Evolutionary conservation across 2,329 filamentous ascomycete genomes (phyloP), one percentile per base, ranked within the genome.

Genomic region (Anisogramma anomala): DNA sequence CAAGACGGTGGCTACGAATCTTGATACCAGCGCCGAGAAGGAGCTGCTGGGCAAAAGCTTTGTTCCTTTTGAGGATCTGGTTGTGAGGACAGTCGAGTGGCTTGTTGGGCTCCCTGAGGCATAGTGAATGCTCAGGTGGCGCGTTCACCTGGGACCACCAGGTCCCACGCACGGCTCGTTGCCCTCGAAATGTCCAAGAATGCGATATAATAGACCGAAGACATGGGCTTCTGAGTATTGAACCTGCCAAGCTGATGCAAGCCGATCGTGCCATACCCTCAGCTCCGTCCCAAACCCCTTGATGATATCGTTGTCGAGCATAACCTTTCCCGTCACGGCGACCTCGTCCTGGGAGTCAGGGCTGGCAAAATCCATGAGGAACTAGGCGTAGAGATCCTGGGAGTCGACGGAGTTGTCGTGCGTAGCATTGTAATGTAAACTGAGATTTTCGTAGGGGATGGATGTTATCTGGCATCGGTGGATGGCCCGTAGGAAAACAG

Each of bases 361-460:
- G 11, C n/a, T 18, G 31, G 5, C 15, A 15, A 40, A 40, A 31
- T 59, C 51, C 3, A 42, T 52, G 6, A 77, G 57, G 33, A 73
- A 62, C 49, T 75, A 77, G 11, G 57, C 43, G 51, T 68, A 75
- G 3, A 74, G 57, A 36, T 55, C 49, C 15, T 68, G 58, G 0
- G 68, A 65, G 19, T 68, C 58, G 11, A 77, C 64, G 13, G 51
- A 46, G 27, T 71, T 59, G 15, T 50, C 41, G 27, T 64, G 61
- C 45, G 49, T 25, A 1, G 54, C 48, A 35, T 59, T 60, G 52
- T 77, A 76, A 54, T 77, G 71, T 6, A 77, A 56, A 2, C 61
- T 58, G 8, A 77, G 59, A 48, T 76, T 76, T 33, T 77, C 72
- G 46, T 74, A 77, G 0, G 72, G 72, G 26, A 76, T 58, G 2